Evolutionary conservation across 805 yeast genomes (phyloP).

Genomic region (Kockiozyma suomiensis): DNA sequence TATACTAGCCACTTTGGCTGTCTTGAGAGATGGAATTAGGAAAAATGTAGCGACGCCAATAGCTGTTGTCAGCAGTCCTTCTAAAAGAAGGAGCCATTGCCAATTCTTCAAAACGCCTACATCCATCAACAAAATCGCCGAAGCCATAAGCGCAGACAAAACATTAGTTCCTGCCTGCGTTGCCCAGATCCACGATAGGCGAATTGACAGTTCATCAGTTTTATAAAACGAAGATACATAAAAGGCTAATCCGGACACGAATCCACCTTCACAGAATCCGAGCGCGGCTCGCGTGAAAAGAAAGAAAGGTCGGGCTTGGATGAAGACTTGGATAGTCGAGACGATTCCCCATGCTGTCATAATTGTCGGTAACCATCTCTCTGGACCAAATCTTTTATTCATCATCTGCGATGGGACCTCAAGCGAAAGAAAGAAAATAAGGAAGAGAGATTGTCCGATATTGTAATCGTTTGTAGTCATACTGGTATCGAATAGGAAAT

Average conservation of each 20-base stretch:
- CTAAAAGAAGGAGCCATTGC: conserved; percentile 65
- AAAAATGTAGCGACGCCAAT: conserved; percentile 55
- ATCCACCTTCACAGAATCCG: conserved; percentile 67
- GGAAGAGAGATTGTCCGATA: conserved; percentile 56
- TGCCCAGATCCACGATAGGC: conserved; percentile 64
- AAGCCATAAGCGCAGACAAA: conserved; percentile 53
- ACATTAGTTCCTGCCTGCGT: conserved; percentile 55
- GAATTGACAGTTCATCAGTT: conserved; percentile 56
- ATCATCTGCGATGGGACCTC: conserved; percentile 50
- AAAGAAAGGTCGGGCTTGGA: conserved; percentile 47
- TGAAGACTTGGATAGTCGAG: conserved; percentile 53
- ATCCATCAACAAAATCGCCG: conserved; percentile 55
- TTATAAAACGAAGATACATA: conserved; percentile 72
- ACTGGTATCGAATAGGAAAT: conserved; percentile 53
- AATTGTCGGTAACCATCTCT: conserved; percentile 55
- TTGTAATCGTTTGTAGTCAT: conserved; percentile 60
- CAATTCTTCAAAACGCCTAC: conserved; percentile 50
- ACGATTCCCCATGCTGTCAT: conserved; percentile 63
- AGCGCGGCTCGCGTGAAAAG: conserved; percentile 53
- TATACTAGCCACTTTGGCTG: conserved; percentile 11
- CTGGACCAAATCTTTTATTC: conserved; percentile 63
- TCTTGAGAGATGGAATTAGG: conserved; percentile 28
- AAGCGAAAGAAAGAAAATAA: conserved; percentile 49
- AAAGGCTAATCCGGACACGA: conserved; percentile 63
- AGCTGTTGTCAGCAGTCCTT: conserved; percentile 56